Conservation (phyloP, 1,284 basidiomycete genomes). For the Austropuccinia psidii region DNA sequence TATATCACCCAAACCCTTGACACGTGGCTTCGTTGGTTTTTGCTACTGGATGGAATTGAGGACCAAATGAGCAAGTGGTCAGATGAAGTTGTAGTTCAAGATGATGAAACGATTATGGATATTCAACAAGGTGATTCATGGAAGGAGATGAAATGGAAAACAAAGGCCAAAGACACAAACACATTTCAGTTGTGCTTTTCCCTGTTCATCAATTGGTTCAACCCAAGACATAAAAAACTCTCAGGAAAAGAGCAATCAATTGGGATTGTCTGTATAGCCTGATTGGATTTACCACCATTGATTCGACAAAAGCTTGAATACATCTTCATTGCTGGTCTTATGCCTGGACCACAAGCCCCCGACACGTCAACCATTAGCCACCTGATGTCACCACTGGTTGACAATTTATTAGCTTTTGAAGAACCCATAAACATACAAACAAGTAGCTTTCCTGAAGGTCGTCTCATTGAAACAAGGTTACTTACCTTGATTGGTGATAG, state of each 20-base stretch:
- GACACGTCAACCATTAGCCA: conserved; percentile 6
- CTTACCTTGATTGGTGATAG: conserved; percentile 20
- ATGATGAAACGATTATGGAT: background rate
- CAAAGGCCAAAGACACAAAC: too few species aligned
- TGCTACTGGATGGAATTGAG: background rate
- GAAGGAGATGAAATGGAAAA: background rate
- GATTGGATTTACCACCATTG: background rate
- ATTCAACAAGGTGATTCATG: background rate
- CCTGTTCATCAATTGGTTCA: conserved; percentile 20
- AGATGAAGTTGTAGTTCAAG: background rate
- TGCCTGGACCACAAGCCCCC: background rate
- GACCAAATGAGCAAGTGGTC: background rate
- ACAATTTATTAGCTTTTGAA: background rate
- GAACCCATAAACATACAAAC: background rate
- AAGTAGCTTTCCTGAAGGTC: background rate
- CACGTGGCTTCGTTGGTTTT: background rate
- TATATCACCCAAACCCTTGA: background rate
- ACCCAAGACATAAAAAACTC: conserved; percentile 6
- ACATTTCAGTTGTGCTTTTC: background rate
- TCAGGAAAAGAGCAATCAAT: conserved; percentile 1
- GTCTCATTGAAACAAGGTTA: background rate
- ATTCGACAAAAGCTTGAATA: background rate
- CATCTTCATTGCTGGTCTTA: conserved; percentile 7
- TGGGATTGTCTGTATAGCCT: conserved; percentile 2
- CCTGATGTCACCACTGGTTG: background rate